Conservation (phyloP, 2,329 filamentous ascomycete genomes). For the Fusarium scirpi region DNA sequence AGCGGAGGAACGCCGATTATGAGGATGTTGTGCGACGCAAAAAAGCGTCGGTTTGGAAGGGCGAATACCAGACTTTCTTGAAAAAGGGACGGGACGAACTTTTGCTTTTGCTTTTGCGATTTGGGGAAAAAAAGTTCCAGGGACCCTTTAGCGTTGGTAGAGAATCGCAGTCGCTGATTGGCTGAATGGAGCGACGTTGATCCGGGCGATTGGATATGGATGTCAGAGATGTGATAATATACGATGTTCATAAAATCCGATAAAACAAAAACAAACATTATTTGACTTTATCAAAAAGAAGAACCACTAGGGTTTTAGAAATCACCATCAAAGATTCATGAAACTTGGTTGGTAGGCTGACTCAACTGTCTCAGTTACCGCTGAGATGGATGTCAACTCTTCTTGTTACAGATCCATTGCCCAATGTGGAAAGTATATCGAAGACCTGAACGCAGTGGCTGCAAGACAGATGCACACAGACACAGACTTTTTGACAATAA, state of each 20-base stretch:
- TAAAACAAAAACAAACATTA: conserved; percentile 15
- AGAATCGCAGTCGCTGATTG: conserved; percentile 36
- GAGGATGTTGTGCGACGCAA: conserved; percentile 38
- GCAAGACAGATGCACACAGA: conserved; percentile 13
- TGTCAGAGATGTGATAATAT: not conserved
- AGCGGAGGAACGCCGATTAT: conserved; percentile 16
- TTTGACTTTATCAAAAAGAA: not conserved
- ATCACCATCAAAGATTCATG: not conserved
- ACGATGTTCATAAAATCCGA: not conserved
- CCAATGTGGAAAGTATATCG: conserved; percentile 31
- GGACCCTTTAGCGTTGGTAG: conserved; percentile 10
- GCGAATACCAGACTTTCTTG: conserved; percentile 6
- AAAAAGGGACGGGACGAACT: conserved; percentile 37
- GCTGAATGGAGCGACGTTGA: conserved; percentile 43
- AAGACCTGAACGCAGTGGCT: conserved; percentile 10
- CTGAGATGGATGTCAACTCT: conserved; percentile 34
- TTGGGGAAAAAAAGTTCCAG: conserved; percentile 41
- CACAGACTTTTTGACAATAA: conserved; percentile 10
- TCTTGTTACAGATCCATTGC: conserved; percentile 29
- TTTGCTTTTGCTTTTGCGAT: conserved; percentile 34
- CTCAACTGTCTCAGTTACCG: conserved; percentile 39
- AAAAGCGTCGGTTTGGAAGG: conserved; percentile 23
- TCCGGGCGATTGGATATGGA: conserved; percentile 26
- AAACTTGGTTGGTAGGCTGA: conserved; percentile 22
- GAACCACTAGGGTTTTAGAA: not conserved